Base-by-base conservation (phyloP, 164 flowering plant genomes). In the Tetracentron sinense region DNA sequence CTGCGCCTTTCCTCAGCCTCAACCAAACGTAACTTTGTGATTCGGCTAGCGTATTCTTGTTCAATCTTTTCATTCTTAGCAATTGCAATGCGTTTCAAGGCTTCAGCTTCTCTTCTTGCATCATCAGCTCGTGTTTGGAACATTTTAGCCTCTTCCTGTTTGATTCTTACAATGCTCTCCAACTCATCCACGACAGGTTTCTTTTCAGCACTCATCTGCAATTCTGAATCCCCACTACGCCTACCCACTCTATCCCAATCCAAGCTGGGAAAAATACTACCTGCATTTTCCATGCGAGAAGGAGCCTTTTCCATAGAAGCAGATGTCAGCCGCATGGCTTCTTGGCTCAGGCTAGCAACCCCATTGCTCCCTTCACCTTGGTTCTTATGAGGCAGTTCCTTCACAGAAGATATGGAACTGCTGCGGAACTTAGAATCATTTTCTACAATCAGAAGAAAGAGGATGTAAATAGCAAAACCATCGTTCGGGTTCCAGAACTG, bases 81-180 rank as follows among this genome's bases (percentile, higher is more conserved):
- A 11, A 75, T 48, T 17, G 83, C 85, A 58, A 88, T 86, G 29
- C 86, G 84, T 67, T 83, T 86, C 57, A 93, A 77, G 46, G 88
- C 87, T 68, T 88, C 96, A 20, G 97, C 90, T 72, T 93, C 98
- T 74, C 83, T 80, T 70, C 88, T 82, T 17, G 98, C 98, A 71
- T 87, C 88, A 69, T 93, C 92, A 42, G 96, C 96, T 44, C 91
- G 92, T 16, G 77, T 10, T 61, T 85, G 96, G 60, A 87, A 93
- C 97, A 93, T 90, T 66, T 80, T 77, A 26, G 96, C 94, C 68
- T 93, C 98, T 47, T 94, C 97, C 56, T 68, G 87, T 66, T 90
- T 93, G 42, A 93, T 83, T 70, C 84, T 79, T 54, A 93, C 81
- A 63, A 93, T 80, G 77, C 96, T 85, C 64, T 90, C 98, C 57